Percentiles rank a stretch among this genome's conserved stretches.
These are phyloP conservation scores for Hypoxylon perforatum DNA, from an alignment of 495 filamentous ascomycete species.

Conservation along the genomic window DNA sequence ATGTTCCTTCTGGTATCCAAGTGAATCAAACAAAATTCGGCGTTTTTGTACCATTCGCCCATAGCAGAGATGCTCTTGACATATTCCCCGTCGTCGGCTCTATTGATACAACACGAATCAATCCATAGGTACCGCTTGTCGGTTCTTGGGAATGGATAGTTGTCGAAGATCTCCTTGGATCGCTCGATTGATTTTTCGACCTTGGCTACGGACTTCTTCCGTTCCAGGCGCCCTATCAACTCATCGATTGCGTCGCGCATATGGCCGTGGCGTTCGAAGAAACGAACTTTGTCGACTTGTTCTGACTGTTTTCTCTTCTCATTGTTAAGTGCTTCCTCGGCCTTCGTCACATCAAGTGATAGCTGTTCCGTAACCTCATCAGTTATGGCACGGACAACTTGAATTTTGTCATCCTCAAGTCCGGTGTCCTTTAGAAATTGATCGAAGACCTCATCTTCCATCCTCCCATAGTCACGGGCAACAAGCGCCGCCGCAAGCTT, in stretches of 20 bases:
- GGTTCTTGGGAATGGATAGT: slow-evolving; percentile 46
- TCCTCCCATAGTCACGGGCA: slow-evolving; percentile 9
- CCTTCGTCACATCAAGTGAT: slow-evolving; percentile 16
- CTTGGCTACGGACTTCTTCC: slow-evolving; percentile 55
- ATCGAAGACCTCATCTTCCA: slow-evolving; percentile 31
- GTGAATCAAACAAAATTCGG: slow-evolving; percentile 60
- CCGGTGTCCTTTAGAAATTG: slow-evolving; percentile 35
- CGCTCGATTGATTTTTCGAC: slow-evolving; percentile 47
- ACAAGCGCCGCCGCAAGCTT: slow-evolving; percentile 19
- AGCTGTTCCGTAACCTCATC: background rate
- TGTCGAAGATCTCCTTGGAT: slow-evolving; percentile 51
- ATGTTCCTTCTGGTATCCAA: slow-evolving; percentile 49
- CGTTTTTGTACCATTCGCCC: slow-evolving; percentile 62
- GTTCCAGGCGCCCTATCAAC: slow-evolving; percentile 48
- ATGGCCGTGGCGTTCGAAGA: slow-evolving; percentile 41
- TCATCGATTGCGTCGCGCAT: slow-evolving; percentile 53
- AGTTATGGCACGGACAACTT: slow-evolving; percentile 12
- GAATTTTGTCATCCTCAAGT: slow-evolving; percentile 17
- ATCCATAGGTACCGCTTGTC: slow-evolving; percentile 60
- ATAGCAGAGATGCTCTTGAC: slow-evolving; percentile 57
- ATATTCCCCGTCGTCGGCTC: slow-evolving; percentile 51
- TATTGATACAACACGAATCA: slow-evolving; percentile 63
- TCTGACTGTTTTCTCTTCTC: slow-evolving; percentile 14
- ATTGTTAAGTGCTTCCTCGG: slow-evolving; percentile 10
- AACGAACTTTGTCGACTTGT: slow-evolving; percentile 33